Evolutionary conservation across 148 eudicot genomes (phyloP), one percentile per base, ranked within the genome.

Genomic region (Gaultheria prostrata): DNA sequence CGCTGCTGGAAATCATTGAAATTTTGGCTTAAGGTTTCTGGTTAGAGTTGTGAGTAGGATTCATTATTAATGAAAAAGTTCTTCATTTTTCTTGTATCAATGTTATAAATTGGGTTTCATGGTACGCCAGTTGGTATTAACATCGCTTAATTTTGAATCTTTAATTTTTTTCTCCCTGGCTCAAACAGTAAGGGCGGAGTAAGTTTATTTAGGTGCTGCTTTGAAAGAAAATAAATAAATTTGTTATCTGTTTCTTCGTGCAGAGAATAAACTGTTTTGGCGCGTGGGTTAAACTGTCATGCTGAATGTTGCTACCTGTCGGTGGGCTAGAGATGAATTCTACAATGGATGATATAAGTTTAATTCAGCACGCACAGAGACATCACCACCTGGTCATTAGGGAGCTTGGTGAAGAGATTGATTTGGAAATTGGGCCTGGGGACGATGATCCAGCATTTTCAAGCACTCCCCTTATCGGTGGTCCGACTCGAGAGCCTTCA

Each of bases 341-440:
- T 86, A 83, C 98, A 63, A 90, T 95, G 92, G 98, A 97, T 88
- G 98, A 95, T 81, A 95, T 97, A 79, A 93, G 90, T 84, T 82
- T 97, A 83, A 92, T 97, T 79, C 98, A 94, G 83, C 98, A 94
- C 57, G 95, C 91, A 24, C 93, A 89, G 74, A 88, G 98, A 83
- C 98, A 95, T 90, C 97, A 95, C 83, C 87, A 95, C 83, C 87
- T 97, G 65, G 95, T 94, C 21, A 95, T 94, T 67, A 90, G 97
- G 83, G 98, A 92, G 80, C 90, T 97, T 48, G 98, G 92, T 28
- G 99, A 93, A 90, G 99, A 92, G 86, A 97, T 97, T 72, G 99
- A 97, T 86, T 88, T 97, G 87, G 98, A 95, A 88, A 97, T 97
- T 20, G 98, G 99, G 74, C 87, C 91, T 8, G 94, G 93, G 43